Percentiles rank a stretch among this genome's conserved stretches.
Conservation (phyloP, 2,329 filamentous ascomycete genomes). For the Boeremia lycopersici region DNA sequence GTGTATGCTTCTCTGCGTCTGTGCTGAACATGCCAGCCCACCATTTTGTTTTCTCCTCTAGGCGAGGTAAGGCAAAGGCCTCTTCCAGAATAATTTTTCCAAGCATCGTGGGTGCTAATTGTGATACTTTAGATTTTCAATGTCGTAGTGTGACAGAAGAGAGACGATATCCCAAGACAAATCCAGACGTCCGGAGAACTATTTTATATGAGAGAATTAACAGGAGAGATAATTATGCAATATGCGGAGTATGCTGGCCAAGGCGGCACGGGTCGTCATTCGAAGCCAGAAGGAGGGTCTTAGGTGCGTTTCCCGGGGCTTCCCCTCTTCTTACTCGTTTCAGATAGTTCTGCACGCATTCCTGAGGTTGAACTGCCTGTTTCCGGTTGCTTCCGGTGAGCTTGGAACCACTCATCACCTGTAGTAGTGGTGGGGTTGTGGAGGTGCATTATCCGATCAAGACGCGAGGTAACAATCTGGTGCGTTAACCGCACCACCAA, state of each 20-base stretch:
- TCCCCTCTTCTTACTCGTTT: neutral
- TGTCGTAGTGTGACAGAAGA: neutral
- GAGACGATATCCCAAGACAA: neutral
- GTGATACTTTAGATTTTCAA: neutral
- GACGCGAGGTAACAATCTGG: neutral
- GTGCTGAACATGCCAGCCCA: conserved; percentile 66
- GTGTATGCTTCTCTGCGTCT: conserved; percentile 63
- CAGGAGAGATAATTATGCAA: neutral
- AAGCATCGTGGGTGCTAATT: conserved; percentile 51
- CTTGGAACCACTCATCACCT: neutral
- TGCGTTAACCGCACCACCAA: neutral
- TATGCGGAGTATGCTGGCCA: neutral
- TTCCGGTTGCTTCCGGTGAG: too few relatives aligned
- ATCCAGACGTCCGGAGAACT: neutral
- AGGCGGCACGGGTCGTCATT: neutral
- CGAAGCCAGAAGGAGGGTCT: neutral
- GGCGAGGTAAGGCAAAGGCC: conserved; percentile 64
- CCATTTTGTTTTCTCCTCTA: conserved; percentile 64
- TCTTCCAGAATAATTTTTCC: conserved; percentile 69
- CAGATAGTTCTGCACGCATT: neutral
- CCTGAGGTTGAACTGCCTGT: neutral
- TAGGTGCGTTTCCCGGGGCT: neutral
- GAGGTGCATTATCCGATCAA: conserved; percentile 1
- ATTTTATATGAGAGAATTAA: neutral
- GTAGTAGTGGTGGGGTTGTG: neutral